Base-by-base conservation (phyloP, 192 early-diverging fungal genomes). In the Coemansia sp. region DNA sequence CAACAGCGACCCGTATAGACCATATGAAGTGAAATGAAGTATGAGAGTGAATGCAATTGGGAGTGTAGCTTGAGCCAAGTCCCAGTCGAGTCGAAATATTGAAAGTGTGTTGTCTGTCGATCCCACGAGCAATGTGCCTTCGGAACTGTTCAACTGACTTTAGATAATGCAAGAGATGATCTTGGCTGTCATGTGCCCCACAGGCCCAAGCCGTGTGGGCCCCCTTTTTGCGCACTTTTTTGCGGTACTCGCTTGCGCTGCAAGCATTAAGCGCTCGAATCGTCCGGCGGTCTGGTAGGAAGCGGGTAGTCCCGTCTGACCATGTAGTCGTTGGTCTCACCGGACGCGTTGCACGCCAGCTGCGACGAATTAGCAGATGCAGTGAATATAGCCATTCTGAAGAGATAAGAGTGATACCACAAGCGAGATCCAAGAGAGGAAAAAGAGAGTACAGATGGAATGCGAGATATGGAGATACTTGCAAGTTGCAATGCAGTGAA, bases 221-320 rank as follows among this genome's bases (percentile, higher is more conserved):
- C 43, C 14, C n/a, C 7, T n/a, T 50, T 21, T 9, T 9, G 17
- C 21, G 6, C 48, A 8, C 21, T 23, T 8, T 7, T 50, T n/a
- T 8, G 16, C 3, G 2, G 48, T 2, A 21, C 48, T 21, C 17
- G 48, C n/a, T 9, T 50, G 17, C 19, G 19, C 11, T 16, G 25
- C 26, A 14, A 16, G 43, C 11, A 35, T 48, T 56, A 54, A 8
- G 47, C 59, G 35, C 31, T 31, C 56, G 47, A 57, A 35, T 69
- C 64, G 41, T 75, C 74, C 35, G 74, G 68, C 14, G 74, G 74
- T 45, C 74, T 61, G 47, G 63, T 63, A 25, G 74, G 74, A 29
- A 53, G 31, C 2, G 74, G 74, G 29, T 75, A 75, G 64, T 75
- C 74, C 35, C 74, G 67, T 16, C 58, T 54, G 35, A 57, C 35